Base-by-base conservation (phyloP, 257 asterid species). In the Solanum paucissectum region DNA sequence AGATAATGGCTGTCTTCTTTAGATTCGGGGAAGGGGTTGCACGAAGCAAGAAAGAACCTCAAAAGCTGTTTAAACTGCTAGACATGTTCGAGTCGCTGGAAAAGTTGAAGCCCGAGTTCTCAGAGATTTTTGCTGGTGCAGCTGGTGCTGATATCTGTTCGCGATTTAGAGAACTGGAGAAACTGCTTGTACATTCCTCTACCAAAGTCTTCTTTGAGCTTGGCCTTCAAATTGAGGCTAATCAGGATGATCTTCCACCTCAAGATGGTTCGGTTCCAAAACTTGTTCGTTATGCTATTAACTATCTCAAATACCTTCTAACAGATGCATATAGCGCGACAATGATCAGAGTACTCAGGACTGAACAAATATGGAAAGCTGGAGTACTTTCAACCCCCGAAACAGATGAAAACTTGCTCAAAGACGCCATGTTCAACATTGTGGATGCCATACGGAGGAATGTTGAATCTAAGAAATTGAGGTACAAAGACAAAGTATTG, bases 1-100 rank as follows among this genome's bases (percentile, higher is more conserved):
- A 95, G 87, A 96, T 96, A 92, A 95, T 94, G 98, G 98, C 98
- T 2, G 98, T 96, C 86, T 96, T 96, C 91, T 96, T 96, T 83
- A 90, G 98, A n/a, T 96, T 96, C 32, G 98, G 96, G 0, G 98
- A 96, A 87, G 98, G 98, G 40, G 94, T 94, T 3, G 95, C 98
- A 6, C 86, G 98, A 83, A 93, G 98, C 91, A 92, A 88, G 21
- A 96, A 94, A 87, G 98, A 94, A 46, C 96, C 98, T 23, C 98
- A 96, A 89, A 96, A 96, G 91, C 90, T 96, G 25, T 96, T 96
- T 91, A 96, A 94, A 92, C 98, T 96, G 12, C 75, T 96, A n/a
- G 98, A 96, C 89, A 95, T 94, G 98, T 92, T 92, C 32, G 93
- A 90, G 4, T 93, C 96, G 0, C 87, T 96, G 12, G 95, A 94